Evolutionary conservation across 345 rosid genomes (phyloP), one percentile per base, ranked within the genome.

Genomic region (Trapa incisa): DNA sequence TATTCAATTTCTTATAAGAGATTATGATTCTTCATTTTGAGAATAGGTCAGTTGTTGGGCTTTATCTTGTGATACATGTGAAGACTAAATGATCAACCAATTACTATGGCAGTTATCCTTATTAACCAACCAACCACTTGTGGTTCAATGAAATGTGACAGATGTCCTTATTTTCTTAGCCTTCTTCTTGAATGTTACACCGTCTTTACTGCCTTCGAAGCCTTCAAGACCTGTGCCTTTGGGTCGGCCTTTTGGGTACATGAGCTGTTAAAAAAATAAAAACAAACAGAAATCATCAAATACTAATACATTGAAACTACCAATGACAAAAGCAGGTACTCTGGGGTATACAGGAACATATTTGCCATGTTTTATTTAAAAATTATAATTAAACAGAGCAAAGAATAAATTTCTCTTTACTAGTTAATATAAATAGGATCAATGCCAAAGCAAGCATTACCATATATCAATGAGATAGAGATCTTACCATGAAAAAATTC

Each of bases 171-270:
- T 82, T 80, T 82, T 86, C 83, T 80, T 82, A 1, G 75, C 80
- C 70, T 68, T 76, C 85, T 78, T 85, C 84, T 86, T 86, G 68
- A 84, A 80, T 0, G 85, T 61, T 3, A 79, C 76, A 41, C 89
- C 0, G 87, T 82, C 71, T 82, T 86, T 65, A 84, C 89, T 9
- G 87, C 87, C 71, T 81, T 86, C 2, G 92, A 87, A 48, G 81
- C 85, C 75, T 82, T 86, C 37, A 82, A 38, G 16, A 89, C 91
- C 74, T 86, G 84, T 5, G 85, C 87, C 83, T 84, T 84, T 8
- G 85, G 79, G 70, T 82, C 92, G 11, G 74, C 67, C 79, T 80
- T 82, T 45, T 82, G 81, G 3, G 75, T 6, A 68, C 17, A 14
- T 75, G 81, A 57, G 60, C 77, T 78, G 76, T 54, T 66, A 47